Evolutionary conservation across 2,329 filamentous ascomycete genomes (phyloP), one percentile per base, ranked within the genome.

Genomic region (Nemania diffusa): DNA sequence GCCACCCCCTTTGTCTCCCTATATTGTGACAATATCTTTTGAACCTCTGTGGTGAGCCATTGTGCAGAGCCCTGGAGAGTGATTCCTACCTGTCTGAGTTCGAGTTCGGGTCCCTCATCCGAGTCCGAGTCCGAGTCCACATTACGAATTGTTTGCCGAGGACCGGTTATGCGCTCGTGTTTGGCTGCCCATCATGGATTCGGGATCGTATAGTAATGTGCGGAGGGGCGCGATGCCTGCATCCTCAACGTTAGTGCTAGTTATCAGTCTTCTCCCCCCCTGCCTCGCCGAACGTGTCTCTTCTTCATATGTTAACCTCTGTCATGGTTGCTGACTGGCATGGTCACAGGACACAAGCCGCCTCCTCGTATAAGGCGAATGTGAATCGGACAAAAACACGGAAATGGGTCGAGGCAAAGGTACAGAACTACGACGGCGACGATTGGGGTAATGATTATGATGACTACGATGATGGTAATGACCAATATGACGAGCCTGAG

Each of bases 361-460:
- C 63, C 13, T 67, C 61, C 42, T 58, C 80, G 27, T 97, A 94
- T 81, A 91, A 92, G 78, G 88, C 93, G 58, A 97, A 97, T 78
- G 90, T 97, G 56, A 95, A 92, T 80, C 90, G 95, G 69, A 87
- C 90, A 63, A 97, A 97, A 82, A 97, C 94, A 62, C 92, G 91
- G 81, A 97, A 97, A 87, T 98, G 95, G 95, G 91, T 95, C 42
- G 91, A 97, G 75, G 95, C 95, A 40, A 95, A 94, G 79, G 85
- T 89, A 65, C 90, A 92, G 73, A 92, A 89, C 76, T 98, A 98
- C 76, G 94, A 95, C 75, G 95, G 94, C 70, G 94, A 97, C 74
- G 95, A 97, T 76, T 97, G 95, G 94, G 95, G 93, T 40, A 91
- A 85, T 63, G 89, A 91, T 40, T 87, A 90, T 8, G 86, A 88